Evolutionary conservation across 768 basidiomycete genomes (phyloP).

Genomic region (Pulveroboletus sp.): DNA sequence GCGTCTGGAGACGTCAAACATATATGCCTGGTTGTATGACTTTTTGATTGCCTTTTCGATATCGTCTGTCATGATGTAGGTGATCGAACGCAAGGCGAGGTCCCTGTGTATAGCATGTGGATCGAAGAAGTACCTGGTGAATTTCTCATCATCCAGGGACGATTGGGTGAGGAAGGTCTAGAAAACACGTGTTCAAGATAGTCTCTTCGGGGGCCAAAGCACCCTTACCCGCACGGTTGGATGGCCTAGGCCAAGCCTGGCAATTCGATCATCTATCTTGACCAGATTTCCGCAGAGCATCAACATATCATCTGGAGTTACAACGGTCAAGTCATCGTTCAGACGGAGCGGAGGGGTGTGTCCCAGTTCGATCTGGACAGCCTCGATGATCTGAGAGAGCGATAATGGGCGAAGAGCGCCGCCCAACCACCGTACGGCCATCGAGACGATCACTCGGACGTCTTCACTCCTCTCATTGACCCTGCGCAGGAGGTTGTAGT

Average conservation of each 20-base stretch:
- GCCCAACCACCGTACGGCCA: slow-evolving; percentile 22
- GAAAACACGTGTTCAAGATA: neutral
- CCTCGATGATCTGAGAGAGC: slow-evolving; percentile 26
- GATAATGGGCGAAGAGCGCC: slow-evolving; percentile 27
- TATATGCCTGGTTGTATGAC: slow-evolving; percentile 22
- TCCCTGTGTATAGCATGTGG: slow-evolving; percentile 21
- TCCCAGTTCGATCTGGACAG: slow-evolving; percentile 28
- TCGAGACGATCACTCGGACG: slow-evolving; percentile 22
- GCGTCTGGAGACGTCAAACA: slow-evolving; percentile 27
- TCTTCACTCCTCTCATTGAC: slow-evolving; percentile 22
- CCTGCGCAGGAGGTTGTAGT: slow-evolving; percentile 21
- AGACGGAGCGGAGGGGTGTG: slow-evolving; percentile 17
- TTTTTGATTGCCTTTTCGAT: slow-evolving; percentile 21
- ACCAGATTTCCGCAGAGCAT: slow-evolving; percentile 25
- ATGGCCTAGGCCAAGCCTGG: slow-evolving; percentile 21
- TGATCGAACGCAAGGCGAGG: slow-evolving; percentile 29
- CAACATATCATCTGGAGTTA: slow-evolving; percentile 24
- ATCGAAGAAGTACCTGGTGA: slow-evolving; percentile 22
- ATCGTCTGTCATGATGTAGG: slow-evolving; percentile 24
- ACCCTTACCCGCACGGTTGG: slow-evolving; percentile 21
- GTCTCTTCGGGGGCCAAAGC: neutral
- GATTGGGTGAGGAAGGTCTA: slow-evolving; percentile 25
- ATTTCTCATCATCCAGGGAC: slow-evolving; percentile 7
- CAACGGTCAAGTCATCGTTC: slow-evolving; percentile 25
- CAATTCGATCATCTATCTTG: slow-evolving; percentile 23